Conservation (phyloP, 441 rosid genomes). For the Euphorbia schlechtendalii region DNA sequence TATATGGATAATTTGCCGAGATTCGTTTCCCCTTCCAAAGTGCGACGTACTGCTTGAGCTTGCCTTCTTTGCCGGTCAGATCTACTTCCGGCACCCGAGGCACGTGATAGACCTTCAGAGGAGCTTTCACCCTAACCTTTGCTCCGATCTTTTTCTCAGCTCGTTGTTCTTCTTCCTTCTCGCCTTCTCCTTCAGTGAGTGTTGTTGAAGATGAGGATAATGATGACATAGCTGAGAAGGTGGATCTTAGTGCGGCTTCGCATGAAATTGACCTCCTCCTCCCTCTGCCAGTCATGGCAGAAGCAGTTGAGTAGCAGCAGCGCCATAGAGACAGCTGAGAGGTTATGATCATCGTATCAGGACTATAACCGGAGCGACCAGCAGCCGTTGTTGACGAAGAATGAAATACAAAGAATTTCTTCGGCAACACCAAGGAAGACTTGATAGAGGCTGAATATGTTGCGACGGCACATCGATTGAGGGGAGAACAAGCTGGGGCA, state of each 20-base stretch:
- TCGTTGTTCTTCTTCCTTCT: constrained; percentile 19
- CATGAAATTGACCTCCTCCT: constrained; percentile 26
- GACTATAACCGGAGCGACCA: not conserved
- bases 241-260: constrained; percentile 31
- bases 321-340: too few relatives aligned
- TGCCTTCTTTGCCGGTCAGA: constrained; percentile 76
- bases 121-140: constrained; percentile 67
- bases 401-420: not conserved
- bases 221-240: constrained; percentile 21
- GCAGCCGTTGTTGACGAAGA: constrained; percentile 20
- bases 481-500: constrained; percentile 8
- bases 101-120: constrained; percentile 84
- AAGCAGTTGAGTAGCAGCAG: not conserved
- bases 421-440: not conserved
- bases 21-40: constrained; percentile 83
- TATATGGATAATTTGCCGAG: constrained; percentile 76
- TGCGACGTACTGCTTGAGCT: constrained; percentile 62
- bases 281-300: constrained; percentile 5
- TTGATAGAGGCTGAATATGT: not conserved
- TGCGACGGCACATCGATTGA: not conserved
- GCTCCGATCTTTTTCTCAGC: constrained; percentile 48
- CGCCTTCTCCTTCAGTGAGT: constrained; percentile 23
- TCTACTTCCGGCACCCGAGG: constrained; percentile 79
- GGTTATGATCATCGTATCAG: not conserved
- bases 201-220: constrained; percentile 13